Conservation (phyloP, 169 alveolate species). For the Cryptosporidium bovis region DNA sequence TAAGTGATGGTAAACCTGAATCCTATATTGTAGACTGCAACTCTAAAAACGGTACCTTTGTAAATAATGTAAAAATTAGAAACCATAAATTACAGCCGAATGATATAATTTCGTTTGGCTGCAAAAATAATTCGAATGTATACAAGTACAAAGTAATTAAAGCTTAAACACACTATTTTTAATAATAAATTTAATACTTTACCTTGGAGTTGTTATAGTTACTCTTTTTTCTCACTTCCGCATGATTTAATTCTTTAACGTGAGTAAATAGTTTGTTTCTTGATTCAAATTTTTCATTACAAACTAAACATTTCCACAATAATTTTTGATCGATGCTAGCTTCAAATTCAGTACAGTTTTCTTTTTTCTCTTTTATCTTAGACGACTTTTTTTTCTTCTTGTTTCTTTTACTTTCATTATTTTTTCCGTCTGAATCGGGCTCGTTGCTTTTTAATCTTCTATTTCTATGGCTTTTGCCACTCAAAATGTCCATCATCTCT, state of each 20-base stretch:
- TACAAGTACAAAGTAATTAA: neutral
- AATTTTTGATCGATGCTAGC: neutral
- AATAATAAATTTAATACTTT: neutral
- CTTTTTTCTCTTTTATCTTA: constrained; percentile 6
- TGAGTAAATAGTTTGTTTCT: constrained; percentile 79
- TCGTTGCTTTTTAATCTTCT: neutral
- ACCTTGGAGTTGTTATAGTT: constrained; percentile 48
- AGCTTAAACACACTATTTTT: neutral
- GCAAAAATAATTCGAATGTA: neutral
- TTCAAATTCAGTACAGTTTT: neutral
- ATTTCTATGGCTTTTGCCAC: neutral
- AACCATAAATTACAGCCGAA: neutral
- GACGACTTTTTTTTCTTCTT: constrained; percentile 16
- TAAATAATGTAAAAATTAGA: constrained; percentile 35
- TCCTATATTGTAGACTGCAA: constrained; percentile 29
- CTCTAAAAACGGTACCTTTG: constrained; percentile 58
- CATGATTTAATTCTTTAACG: constrained; percentile 77
- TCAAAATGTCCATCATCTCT: constrained; percentile 48
- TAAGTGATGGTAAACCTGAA: constrained; percentile 8
- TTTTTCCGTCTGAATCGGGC: neutral
- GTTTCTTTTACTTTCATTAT: neutral
- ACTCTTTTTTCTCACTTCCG: constrained; percentile 64
- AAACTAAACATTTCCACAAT: constrained; percentile 64
- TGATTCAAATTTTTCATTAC: constrained; percentile 60
- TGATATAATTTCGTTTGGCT: constrained; percentile 48